Evolutionary conservation across 2,329 filamentous ascomycete species (phyloP).

Genomic region (Microdochium bolleyi): DNA sequence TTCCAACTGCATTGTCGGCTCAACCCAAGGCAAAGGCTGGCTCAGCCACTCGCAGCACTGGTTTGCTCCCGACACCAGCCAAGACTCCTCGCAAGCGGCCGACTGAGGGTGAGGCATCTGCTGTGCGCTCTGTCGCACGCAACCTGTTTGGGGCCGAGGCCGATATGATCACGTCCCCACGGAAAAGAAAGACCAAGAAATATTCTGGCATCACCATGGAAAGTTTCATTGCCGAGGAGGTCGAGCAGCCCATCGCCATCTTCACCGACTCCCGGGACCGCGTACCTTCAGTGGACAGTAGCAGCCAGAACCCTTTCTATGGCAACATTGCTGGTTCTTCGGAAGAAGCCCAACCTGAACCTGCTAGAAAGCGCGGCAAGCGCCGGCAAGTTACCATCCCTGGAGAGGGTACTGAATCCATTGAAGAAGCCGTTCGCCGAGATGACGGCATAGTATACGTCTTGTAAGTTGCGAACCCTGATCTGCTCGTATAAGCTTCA

Average conservation of each 20-base stretch:
- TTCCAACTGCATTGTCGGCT: conserved; percentile 14
- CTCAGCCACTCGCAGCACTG: conserved; percentile 23
- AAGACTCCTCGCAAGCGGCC: conserved; percentile 67
- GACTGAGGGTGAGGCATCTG: conserved; percentile 38
- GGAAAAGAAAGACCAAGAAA: conserved; percentile 50
- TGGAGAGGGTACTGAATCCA: conserved; percentile 47
- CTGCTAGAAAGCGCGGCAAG: conserved; percentile 43
- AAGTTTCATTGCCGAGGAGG: conserved; percentile 50
- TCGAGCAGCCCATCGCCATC: conserved; percentile 56
- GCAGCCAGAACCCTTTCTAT: conserved; percentile 65
- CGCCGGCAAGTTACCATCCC: conserved; percentile 45
- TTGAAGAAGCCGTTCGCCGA: conserved; percentile 56
- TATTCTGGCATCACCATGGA: conserved; percentile 46
- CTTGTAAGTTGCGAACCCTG: conserved; percentile 54
- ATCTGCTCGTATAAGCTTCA: conserved; percentile 1
- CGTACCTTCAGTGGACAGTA: conserved; percentile 59
- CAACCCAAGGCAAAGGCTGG: conserved; percentile 15
- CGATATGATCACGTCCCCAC: conserved; percentile 50
- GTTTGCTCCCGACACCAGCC: conserved; percentile 68
- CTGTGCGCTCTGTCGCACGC: conserved; percentile 47
- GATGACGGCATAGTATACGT: conserved; percentile 68
- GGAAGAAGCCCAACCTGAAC: conserved; percentile 24
- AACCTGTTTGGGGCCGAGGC: conserved; percentile 55
- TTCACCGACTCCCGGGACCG: conserved; percentile 77
- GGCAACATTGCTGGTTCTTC: conserved; percentile 29